Evolutionary conservation across 139 green algal genomes (phyloP).

Genomic region (Pleodorina starrii): DNA sequence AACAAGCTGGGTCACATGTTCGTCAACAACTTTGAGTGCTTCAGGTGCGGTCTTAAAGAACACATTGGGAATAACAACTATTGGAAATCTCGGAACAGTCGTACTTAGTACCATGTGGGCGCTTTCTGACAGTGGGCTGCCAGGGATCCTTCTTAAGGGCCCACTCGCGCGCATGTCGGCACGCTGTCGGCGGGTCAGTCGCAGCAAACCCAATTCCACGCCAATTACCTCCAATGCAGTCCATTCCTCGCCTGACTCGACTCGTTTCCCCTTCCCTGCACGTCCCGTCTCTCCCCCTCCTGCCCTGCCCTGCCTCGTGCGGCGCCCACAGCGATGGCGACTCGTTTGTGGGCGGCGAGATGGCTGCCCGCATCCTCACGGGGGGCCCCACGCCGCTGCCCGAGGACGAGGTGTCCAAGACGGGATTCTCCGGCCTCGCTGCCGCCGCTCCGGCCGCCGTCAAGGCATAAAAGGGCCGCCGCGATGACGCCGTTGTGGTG

Average conservation of each 20-base stretch:
- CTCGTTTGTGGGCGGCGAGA: constrained; percentile 64
- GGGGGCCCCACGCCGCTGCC: constrained; percentile 56
- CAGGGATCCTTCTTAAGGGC: neutral
- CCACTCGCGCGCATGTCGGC: neutral
- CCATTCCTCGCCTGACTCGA: no score
- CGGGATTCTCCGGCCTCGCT: neutral
- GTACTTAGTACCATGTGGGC: neutral
- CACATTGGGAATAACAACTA: no score
- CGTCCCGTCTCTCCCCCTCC: neutral
- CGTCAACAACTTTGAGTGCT: constrained; percentile 56
- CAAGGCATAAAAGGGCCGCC: neutral
- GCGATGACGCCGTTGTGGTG: no score
- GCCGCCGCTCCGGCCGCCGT: neutral
- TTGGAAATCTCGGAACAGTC: no score
- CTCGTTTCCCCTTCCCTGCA: no score
- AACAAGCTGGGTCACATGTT: constrained; percentile 76
- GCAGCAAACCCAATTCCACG: neutral
- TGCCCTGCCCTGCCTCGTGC: neutral
- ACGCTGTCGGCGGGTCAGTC: neutral
- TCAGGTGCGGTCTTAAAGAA: neutral
- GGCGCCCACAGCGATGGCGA: constrained; percentile 49
- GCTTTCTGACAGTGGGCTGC: neutral
- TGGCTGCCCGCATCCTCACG: constrained; percentile 60
- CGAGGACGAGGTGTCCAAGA: constrained; percentile 1
- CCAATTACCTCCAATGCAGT: neutral